Evolutionary conservation across 768 basidiomycete genomes (phyloP).

Genomic region (Lentinula guzmanii): DNA sequence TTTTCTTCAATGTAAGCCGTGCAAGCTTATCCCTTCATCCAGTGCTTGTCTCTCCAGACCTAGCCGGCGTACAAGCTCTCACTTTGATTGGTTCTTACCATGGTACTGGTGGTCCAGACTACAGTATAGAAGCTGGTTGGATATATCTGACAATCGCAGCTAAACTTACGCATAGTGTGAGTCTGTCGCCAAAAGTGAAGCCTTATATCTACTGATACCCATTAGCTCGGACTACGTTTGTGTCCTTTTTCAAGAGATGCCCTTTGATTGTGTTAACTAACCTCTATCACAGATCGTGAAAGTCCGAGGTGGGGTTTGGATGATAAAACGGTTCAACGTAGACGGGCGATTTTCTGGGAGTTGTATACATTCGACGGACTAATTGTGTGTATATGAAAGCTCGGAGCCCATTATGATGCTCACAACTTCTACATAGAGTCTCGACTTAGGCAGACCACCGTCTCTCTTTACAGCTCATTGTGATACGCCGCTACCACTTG

Average conservation of each 20-base stretch:
- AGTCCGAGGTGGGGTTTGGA: slow-evolving; percentile 36
- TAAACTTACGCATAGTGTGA: slow-evolving; percentile 26
- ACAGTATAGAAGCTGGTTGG: slow-evolving; percentile 27
- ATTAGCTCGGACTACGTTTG: not conserved
- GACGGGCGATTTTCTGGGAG: slow-evolving; percentile 44
- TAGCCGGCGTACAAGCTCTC: slow-evolving; percentile 14
- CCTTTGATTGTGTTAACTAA: not conserved
- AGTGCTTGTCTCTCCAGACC: slow-evolving; percentile 7
- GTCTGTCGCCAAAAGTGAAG: not conserved
- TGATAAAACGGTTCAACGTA: slow-evolving; percentile 29
- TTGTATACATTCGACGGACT: slow-evolving; percentile 31
- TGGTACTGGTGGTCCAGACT: slow-evolving; percentile 8
- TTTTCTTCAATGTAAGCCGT: slow-evolving; percentile 11
- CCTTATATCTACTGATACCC: too few species aligned
- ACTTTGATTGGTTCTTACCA: slow-evolving; percentile 10
- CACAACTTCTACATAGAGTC: slow-evolving; percentile 17
- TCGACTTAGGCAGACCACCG: slow-evolving; percentile 28
- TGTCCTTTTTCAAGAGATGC: not conserved
- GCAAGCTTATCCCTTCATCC: slow-evolving; percentile 10
- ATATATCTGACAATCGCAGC: slow-evolving; percentile 21
- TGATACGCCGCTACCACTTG: slow-evolving; percentile 29
- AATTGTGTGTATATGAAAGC: slow-evolving; percentile 21
- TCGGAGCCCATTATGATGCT: not conserved
- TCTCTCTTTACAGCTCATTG: slow-evolving; percentile 24
- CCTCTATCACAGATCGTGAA: slow-evolving; percentile 32